A percentile compares a stretch with the other conserved stretches of the same genome.
These are phyloP conservation scores for Dactylellina drechsleri DNA, from an alignment of 2,329 filamentous ascomycete genomes.

Conservation along the genomic window DNA sequence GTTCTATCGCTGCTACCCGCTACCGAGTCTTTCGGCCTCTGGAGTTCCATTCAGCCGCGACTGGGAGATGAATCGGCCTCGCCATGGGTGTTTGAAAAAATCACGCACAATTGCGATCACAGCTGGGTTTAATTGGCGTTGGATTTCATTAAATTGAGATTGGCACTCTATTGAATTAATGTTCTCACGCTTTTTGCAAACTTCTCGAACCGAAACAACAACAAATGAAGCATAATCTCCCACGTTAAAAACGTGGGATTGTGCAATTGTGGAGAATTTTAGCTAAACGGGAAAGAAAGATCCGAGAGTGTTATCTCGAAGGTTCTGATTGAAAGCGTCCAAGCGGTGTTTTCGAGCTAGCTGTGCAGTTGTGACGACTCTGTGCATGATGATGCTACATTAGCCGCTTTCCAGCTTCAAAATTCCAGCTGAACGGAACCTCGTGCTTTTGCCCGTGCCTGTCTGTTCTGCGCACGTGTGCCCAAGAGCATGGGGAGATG, in stretches of 20 bases:
- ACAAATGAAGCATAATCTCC: neutral
- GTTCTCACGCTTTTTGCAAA: too few relatives aligned
- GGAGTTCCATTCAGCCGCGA: conserved; percentile 34
- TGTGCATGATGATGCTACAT: conserved; percentile 32
- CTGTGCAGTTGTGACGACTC: conserved; percentile 26
- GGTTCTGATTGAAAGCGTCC: conserved; percentile 18
- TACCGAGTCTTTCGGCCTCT: neutral
- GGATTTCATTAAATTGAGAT: neutral
- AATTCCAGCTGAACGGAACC: conserved; percentile 41
- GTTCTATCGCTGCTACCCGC: too few relatives aligned
- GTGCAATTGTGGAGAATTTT: conserved; percentile 30
- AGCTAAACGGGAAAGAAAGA: conserved; percentile 5
- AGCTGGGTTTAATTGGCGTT: conserved; percentile 7
- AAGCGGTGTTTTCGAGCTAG: conserved; percentile 19
- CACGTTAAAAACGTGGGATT: conserved; percentile 3
- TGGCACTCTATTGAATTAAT: neutral
- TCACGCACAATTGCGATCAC: conserved; percentile 29
- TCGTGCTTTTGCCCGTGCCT: conserved; percentile 18
- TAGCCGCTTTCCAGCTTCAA: conserved; percentile 35
- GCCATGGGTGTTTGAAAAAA: conserved; percentile 25
- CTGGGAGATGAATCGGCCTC: neutral
- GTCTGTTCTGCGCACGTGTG: conserved; percentile 33
- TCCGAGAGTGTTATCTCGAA: conserved; percentile 24
- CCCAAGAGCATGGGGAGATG: conserved; percentile 3
- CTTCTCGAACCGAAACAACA: neutral